Evolutionary conservation across 2,329 filamentous ascomycete genomes (phyloP).

Genomic region (Diaporthe citri): DNA sequence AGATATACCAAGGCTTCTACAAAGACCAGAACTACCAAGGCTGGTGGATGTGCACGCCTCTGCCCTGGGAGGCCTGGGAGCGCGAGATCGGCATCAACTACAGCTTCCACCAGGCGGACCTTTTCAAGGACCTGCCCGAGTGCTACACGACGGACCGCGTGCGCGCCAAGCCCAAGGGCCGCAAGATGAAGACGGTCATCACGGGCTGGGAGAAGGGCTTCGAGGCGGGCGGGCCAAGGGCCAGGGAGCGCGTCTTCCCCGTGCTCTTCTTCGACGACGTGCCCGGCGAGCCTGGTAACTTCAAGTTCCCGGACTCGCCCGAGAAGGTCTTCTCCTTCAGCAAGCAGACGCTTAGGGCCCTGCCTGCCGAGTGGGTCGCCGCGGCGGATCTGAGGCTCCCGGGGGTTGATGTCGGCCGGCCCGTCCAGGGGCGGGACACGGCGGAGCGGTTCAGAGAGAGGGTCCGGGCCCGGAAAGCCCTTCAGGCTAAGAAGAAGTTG

Average conservation of each 20-base stretch:
- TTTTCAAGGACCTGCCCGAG: conserved; percentile 9
- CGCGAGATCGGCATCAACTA: conserved; percentile 24
- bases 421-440: neutral
- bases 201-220: conserved; percentile 13
- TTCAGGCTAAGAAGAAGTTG: neutral
- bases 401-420: neutral
- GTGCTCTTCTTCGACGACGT: conserved; percentile 34
- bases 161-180: neutral
- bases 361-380: conserved; percentile 33
- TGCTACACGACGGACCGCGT: conserved; percentile 2
- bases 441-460: conserved; percentile 26
- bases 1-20: conserved; percentile 38
- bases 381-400: conserved; percentile 3
- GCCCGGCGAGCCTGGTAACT: neutral
- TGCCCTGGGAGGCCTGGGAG: conserved; percentile 26
- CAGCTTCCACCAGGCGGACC: neutral
- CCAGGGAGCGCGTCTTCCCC: conserved; percentile 9
- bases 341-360: neutral
- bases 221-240: neutral
- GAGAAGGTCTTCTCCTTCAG: conserved; percentile 19
- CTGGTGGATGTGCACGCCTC: conserved; percentile 31
- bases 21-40: neutral
- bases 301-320: conserved; percentile 5
- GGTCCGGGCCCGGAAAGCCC: neutral
- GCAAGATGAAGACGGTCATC: neutral